Percentiles rank a stretch among this genome's conserved stretches.
These are phyloP conservation scores for Neurospora sp. DNA, from an alignment of 495 filamentous ascomycete species.

Conservation along the genomic window DNA sequence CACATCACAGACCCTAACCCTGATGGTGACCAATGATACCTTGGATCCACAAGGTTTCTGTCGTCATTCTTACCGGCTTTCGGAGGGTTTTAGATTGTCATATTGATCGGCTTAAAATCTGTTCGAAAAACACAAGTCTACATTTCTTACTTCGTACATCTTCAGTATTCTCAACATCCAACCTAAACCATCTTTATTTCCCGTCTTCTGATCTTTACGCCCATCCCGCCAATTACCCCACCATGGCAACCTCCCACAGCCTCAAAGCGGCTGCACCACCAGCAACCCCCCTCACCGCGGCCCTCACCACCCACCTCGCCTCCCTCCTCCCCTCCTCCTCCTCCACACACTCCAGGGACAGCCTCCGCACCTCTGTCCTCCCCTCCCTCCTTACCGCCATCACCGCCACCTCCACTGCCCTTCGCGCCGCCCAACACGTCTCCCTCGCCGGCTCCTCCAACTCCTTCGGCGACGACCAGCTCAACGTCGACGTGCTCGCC, in stretches of 20 bases:
- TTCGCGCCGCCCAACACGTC: constrained; percentile 31
- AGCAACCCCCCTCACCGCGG: neutral
- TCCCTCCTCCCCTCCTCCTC: neutral
- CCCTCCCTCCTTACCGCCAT: constrained; percentile 30
- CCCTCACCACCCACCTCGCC: neutral
- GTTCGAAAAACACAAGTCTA: neutral
- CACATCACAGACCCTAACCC: neutral
- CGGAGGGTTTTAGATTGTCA: neutral
- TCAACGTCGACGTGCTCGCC: constrained; percentile 45
- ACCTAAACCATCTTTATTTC: neutral
- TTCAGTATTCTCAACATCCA: neutral
- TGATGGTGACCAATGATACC: neutral
- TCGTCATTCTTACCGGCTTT: neutral
- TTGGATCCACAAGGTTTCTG: neutral
- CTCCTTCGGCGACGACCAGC: constrained; percentile 43
- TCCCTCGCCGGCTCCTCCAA: constrained; percentile 36
- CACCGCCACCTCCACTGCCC: constrained; percentile 21
- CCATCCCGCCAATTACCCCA: neutral
- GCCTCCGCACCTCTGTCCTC: constrained; percentile 24
- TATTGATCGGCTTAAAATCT: neutral
- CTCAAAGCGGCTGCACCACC: neutral
- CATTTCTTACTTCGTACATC: neutral
- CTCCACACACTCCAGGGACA: neutral
- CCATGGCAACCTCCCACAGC: neutral
- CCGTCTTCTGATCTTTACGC: neutral